These are phyloP conservation scores for Microcyclospora pomicola DNA, from an alignment of 2,329 filamentous ascomycete species.

Conservation along the genomic window DNA sequence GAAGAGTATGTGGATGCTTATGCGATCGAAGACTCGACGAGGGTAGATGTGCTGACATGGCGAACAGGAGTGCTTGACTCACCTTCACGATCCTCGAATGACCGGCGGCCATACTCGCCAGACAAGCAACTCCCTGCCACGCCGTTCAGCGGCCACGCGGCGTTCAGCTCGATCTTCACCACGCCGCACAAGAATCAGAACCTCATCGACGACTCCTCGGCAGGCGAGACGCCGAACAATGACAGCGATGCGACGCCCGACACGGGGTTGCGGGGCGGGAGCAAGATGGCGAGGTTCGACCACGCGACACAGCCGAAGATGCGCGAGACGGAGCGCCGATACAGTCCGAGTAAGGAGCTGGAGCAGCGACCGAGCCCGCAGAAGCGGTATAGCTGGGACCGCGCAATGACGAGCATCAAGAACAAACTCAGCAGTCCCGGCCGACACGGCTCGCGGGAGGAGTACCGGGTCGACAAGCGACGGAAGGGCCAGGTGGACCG, in stretches of 20 bases:
- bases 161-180: conserved; percentile 22
- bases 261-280: conserved; percentile 11
- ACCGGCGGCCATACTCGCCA: conserved; percentile 20
- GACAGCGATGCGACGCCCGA: conserved; percentile 23
- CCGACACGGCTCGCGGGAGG: conserved; percentile 26
- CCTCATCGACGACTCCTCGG: conserved; percentile 32
- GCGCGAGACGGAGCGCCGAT: conserved; percentile 10
- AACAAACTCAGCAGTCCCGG: conserved; percentile 24
- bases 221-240: conserved; percentile 34
- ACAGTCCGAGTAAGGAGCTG: conserved; percentile 23
- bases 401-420: conserved; percentile 13
- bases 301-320: conserved; percentile 6
- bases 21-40: no score
- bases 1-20: no score
- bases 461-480: conserved; percentile 23
- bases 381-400: conserved; percentile 16
- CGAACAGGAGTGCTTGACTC: conserved; percentile 27
- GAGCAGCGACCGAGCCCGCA: conserved; percentile 6
- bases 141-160: conserved; percentile 11
- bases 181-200: conserved; percentile 24
- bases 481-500: conserved; percentile 15
- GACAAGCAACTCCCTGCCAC: conserved; percentile 27
- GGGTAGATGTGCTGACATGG: conserved; percentile 5
- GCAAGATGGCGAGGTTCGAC: conserved; percentile 11
- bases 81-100: conserved; percentile 38